These are phyloP conservation scores for Acanthamoeba quina DNA, from an alignment of 208 protist genomes.

Conservation along the genomic window DNA sequence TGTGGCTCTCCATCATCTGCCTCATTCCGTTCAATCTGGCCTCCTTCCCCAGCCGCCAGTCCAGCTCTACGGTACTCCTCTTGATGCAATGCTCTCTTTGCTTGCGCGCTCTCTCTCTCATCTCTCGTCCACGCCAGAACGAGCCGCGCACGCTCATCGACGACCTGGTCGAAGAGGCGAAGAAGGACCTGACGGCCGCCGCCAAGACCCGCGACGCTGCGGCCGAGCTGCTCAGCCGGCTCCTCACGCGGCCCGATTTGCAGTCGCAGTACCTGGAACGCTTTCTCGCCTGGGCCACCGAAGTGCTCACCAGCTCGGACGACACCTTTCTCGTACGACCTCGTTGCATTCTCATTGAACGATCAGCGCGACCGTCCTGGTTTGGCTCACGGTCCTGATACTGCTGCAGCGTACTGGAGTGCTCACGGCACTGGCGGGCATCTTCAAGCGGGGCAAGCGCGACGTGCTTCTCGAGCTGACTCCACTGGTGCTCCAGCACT, in stretches of 20 bases:
- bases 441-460: conserved; percentile 95
- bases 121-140: neutral
- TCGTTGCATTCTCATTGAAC: neutral
- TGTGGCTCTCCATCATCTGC: conserved; percentile 97
- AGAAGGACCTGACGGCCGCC: conserved; percentile 91
- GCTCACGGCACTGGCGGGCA: conserved; percentile 91
- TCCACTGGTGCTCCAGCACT: conserved; percentile 80
- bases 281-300: conserved; percentile 25
- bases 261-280: conserved; percentile 62
- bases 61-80: neutral
- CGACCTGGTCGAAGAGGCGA: conserved; percentile 88
- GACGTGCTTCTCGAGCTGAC: conserved; percentile 88
- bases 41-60: conserved; percentile 87
- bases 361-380: too few relatives aligned
- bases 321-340: conserved; percentile 9
- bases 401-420: conserved; percentile 85
- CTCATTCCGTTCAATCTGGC: conserved; percentile 97
- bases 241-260: conserved; percentile 95
- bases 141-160: neutral
- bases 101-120: neutral
- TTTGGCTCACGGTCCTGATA: too few relatives aligned
- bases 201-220: conserved; percentile 95
- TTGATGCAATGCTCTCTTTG: too few relatives aligned
- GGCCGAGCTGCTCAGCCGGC: conserved; percentile 92
- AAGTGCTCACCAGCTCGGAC: conserved; percentile 4